phyloP scores from a whole-genome alignment of 1,139 yeast genomes.

The Blastobotrys aristatus region DNA sequence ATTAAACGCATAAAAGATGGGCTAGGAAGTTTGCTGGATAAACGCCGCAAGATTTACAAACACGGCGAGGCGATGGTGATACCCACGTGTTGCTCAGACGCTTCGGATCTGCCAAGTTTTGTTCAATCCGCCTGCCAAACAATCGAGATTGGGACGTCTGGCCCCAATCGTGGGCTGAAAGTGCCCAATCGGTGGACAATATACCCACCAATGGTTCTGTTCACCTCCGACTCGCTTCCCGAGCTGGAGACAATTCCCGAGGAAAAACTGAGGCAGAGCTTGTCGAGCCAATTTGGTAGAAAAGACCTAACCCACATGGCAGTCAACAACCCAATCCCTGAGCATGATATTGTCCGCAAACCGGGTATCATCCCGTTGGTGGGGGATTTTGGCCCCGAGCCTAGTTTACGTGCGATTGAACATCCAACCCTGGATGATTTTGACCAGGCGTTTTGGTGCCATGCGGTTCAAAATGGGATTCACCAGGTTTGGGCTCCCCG shows the following conservation, averaged over 20 bases:
- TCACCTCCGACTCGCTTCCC: constrained; percentile 36
- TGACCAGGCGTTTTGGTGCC: constrained; percentile 63
- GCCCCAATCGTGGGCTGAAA: too few relatives aligned
- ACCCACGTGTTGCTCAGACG: constrained; percentile 8
- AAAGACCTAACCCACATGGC: constrained; percentile 56
- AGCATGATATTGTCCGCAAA: constrained; percentile 50
- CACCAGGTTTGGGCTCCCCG: constrained; percentile 79
- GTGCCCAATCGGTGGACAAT: constrained; percentile 45
- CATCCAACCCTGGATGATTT: constrained; percentile 46
- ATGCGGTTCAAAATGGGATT: constrained; percentile 65
- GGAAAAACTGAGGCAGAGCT: neutral
- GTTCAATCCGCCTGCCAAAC: neutral
- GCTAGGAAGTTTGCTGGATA: constrained; percentile 24
- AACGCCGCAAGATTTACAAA: constrained; percentile 4
- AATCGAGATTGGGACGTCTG: neutral
- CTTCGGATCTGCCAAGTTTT: neutral
- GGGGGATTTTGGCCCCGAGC: constrained; percentile 60
- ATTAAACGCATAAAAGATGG: constrained; percentile 30
- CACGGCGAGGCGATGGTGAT: constrained; percentile 11
- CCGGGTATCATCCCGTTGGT: constrained; percentile 58
- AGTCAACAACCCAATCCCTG: constrained; percentile 61
- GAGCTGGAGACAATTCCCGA: constrained; percentile 13
- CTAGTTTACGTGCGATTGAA: constrained; percentile 27
- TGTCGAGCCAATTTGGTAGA: neutral
- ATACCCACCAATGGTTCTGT: constrained; percentile 63